Evolutionary conservation across 2,329 filamentous ascomycete species (phyloP), one percentile per base, ranked within the genome.

Genomic region (Talaromyces sp.): DNA sequence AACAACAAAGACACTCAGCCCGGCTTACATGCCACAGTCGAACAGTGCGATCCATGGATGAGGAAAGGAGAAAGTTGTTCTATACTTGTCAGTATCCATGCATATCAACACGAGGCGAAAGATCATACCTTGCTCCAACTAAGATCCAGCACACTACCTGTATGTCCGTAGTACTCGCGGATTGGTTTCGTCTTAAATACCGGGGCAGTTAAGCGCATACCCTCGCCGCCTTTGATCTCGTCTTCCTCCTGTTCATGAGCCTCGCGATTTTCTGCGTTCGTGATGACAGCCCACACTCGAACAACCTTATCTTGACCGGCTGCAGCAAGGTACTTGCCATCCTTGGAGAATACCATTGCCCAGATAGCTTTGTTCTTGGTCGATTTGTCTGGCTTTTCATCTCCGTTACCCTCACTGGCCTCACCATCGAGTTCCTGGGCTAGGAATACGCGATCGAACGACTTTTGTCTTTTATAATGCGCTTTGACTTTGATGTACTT

Each of bases 21-120:
- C 94, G 85, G 74, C 87, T 94, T 68, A 95, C 84, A 77, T 99
- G 95, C 94, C 95, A 99, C 58, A 99, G 78, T 15, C 92, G 87
- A 13, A 99, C 95, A 0, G 93, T 97, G 81, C 97, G 97, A 76
- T 99, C 95, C 93, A 98, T 97, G 0, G 93, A 97, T 0, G 93
- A 96, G 3, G 94, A 97, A 17, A 99, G 83, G 31, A 99, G 79
- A 71, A 99, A 99, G 76, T 96, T 97, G 78, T 99, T 99, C 83
- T 86, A 31, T n/a, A 13, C 22, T 38, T 54, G 51, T 63, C 31
- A 66, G 34, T 25, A 47, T 25, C 1, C n/a, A 10, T 10, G 45
- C 5, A 25, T 17, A 58, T 27, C 22, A 58, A 25, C 25, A 40
- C 3, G 27, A 49, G n/a, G 10, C 6, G 15, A 43, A 5, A 51